Evolutionary conservation across 2,329 filamentous ascomycete species (phyloP).

Genomic region (Fonsecaea monophora): DNA sequence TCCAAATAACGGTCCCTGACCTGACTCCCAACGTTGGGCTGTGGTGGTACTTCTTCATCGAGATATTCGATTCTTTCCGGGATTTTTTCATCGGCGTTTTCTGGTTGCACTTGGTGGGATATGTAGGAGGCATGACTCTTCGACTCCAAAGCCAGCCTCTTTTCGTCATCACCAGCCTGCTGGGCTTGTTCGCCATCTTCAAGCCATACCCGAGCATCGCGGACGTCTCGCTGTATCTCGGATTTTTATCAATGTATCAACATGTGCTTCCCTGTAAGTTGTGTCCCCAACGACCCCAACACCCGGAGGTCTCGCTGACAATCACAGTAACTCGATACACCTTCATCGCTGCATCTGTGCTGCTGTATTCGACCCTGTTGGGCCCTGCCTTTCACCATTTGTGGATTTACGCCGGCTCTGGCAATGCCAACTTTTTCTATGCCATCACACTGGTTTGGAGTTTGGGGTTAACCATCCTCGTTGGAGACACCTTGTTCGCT

Average conservation of each 20-base stretch:
- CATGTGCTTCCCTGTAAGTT: slow-evolving; percentile 82
- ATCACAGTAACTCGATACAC: slow-evolving; percentile 83
- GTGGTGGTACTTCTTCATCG: slow-evolving; percentile 99
- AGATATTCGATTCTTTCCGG: slow-evolving; percentile 98
- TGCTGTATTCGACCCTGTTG: slow-evolving; percentile 86
- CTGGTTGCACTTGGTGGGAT: slow-evolving; percentile 91
- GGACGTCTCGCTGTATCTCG: slow-evolving; percentile 85
- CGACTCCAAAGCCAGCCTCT: slow-evolving; percentile 85
- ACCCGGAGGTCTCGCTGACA: slow-evolving; percentile 41
- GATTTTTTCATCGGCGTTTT: slow-evolving; percentile 98
- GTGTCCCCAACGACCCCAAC: background rate
- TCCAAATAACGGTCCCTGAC: slow-evolving; percentile 88
- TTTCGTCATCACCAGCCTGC: slow-evolving; percentile 80
- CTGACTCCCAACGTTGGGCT: slow-evolving; percentile 93
- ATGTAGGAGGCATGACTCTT: slow-evolving; percentile 84
- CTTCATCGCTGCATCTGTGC: slow-evolving; percentile 80
- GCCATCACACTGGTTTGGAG: slow-evolving; percentile 99
- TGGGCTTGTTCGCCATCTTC: slow-evolving; percentile 92
- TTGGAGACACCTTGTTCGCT: slow-evolving; percentile 88
- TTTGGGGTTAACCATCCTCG: slow-evolving; percentile 81
- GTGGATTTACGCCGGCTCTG: slow-evolving; percentile 97
- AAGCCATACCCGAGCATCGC: slow-evolving; percentile 95
- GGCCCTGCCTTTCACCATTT: slow-evolving; percentile 95
- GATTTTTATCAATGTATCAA: slow-evolving; percentile 81
- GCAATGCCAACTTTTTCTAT: slow-evolving; percentile 99